Percentiles rank a stretch among this genome's conserved stretches.
Evolutionary conservation across 306 rosid genomes (phyloP).

Genomic region (Medicago lupulina): DNA sequence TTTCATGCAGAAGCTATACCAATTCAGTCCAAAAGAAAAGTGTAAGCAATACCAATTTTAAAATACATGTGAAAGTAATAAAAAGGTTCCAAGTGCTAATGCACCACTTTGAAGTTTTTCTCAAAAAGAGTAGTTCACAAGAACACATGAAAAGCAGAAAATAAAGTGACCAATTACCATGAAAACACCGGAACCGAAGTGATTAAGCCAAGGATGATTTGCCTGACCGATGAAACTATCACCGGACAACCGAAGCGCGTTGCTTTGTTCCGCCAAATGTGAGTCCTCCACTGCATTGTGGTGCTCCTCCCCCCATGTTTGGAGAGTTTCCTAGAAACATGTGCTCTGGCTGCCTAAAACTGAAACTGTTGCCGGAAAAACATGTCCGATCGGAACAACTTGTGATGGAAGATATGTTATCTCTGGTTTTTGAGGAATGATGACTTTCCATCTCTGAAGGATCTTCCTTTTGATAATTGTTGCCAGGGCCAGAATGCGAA

Average conservation of each 20-base stretch:
- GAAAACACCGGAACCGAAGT: conserved; percentile 41
- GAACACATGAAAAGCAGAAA: conserved; percentile 23
- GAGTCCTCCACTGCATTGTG: conserved; percentile 64
- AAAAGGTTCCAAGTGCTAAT: conserved; percentile 21
- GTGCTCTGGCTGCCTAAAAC: conserved; percentile 54
- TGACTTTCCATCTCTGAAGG: conserved; percentile 37
- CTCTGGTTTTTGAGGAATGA: conserved; percentile 43
- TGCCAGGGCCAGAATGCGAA: conserved; percentile 34
- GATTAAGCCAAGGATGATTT: conserved; percentile 99
- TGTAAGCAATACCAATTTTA: conserved; percentile 20
- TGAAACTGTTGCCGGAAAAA: conserved; percentile 46
- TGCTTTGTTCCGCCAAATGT: conserved; percentile 57
- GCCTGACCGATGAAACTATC: conserved; percentile 64
- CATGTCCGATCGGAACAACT: conserved; percentile 55
- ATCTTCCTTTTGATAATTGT: conserved; percentile 47
- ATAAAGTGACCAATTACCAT: conserved; percentile 54
- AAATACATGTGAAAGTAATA: conserved; percentile 20
- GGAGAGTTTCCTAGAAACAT: conserved; percentile 54
- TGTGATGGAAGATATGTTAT: conserved; percentile 46
- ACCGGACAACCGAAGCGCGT: conserved; percentile 69
- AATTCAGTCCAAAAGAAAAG: conserved; percentile 20
- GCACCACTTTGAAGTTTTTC: conserved; percentile 3
- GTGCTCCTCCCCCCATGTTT: conserved; percentile 52
- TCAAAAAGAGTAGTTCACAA: conserved; percentile 6
- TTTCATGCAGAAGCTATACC: conserved; percentile 23